Evolutionary conservation across 257 asterid genomes (phyloP), one percentile per base, ranked within the genome.

Genomic region (Salvia rosmarinus): DNA sequence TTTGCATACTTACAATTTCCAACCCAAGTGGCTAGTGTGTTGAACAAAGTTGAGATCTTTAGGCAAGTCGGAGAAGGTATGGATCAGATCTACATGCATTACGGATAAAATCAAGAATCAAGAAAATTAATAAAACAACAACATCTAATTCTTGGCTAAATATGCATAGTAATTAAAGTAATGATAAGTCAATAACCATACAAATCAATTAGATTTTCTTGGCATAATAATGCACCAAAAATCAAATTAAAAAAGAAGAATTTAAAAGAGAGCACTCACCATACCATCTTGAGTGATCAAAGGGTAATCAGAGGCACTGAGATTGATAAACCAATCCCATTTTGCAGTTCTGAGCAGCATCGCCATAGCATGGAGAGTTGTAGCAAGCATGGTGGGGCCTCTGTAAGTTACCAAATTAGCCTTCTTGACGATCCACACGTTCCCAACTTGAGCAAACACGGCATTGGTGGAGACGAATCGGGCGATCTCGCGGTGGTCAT

Each of bases 261-360:
- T 2, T 4, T 1, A 13, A 54, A 50, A 30, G 4, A 1, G 23
- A 25, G 70, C 46, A 91, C 96, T 92, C 91, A 92, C 98, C 94
- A 78, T 92, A 92, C 98, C 98, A 90, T 92, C 98, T 92, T 92
- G 98, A 77, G 98, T 92, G 63, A 92, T 73, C 44, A 92, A 72
- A 71, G 98, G 98, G 75, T 92, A 92, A 68, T 92, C 98, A 37
- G 98, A 88, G 44, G 98, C 96, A 66, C 96, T 88, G 79, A 92
- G 96, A 84, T 92, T 92, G 28, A 92, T 82, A 70, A 92, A 92
- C 98, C 98, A 92, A 75, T 92, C 98, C 98, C 98, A 92, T 4
- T 82, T 55, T 0, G 92, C 92, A 67, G 78, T 80, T 40, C 82
- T 88, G 72, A 88, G 50, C 43, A 92, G 91, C 80, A 87, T 68